Evolutionary conservation across 2,329 filamentous ascomycete species (phyloP).

Genomic region (Dactylellina sp.): DNA sequence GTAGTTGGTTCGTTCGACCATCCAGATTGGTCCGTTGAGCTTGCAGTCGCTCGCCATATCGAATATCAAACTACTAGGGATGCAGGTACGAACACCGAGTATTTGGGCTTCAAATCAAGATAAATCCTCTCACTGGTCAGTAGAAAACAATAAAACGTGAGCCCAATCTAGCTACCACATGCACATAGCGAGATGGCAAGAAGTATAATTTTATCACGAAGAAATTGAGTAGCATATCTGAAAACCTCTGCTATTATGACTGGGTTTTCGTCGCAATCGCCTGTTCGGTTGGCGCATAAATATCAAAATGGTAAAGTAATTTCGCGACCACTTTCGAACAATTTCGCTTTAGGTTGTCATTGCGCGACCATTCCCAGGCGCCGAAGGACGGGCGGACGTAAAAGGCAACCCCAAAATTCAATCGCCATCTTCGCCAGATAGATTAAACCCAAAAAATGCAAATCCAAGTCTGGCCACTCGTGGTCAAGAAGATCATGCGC

Average conservation of each 20-base stretch:
- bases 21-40: slow-evolving; percentile 25
- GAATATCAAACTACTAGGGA: slow-evolving; percentile 5
- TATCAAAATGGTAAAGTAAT: slow-evolving; percentile 21
- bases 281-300: slow-evolving; percentile 39
- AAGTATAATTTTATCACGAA: not conserved
- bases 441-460: slow-evolving; percentile 16
- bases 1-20: slow-evolving; percentile 32
- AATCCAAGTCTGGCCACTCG: not conserved
- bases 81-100: slow-evolving; percentile 5
- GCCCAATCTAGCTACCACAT: too few species aligned
- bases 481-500: slow-evolving; percentile 5
- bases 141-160: too few species aligned
- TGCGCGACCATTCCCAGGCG: slow-evolving; percentile 18
- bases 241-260: slow-evolving; percentile 1
- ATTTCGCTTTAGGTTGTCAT: slow-evolving; percentile 26
- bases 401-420: slow-evolving; percentile 16
- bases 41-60: slow-evolving; percentile 26
- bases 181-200: not conserved
- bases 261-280: slow-evolving; percentile 16
- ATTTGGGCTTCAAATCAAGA: not conserved
- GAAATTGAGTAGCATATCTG: not conserved
- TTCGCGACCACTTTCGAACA: slow-evolving; percentile 17
- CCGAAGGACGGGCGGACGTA: not conserved
- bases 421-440: slow-evolving; percentile 19
- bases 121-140: too few species aligned